A percentile compares a stretch with the other conserved stretches of the same genome.
Evolutionary conservation across 2,329 filamentous ascomycete genomes (phyloP).

Genomic region (Colletotrichum scovillei): DNA sequence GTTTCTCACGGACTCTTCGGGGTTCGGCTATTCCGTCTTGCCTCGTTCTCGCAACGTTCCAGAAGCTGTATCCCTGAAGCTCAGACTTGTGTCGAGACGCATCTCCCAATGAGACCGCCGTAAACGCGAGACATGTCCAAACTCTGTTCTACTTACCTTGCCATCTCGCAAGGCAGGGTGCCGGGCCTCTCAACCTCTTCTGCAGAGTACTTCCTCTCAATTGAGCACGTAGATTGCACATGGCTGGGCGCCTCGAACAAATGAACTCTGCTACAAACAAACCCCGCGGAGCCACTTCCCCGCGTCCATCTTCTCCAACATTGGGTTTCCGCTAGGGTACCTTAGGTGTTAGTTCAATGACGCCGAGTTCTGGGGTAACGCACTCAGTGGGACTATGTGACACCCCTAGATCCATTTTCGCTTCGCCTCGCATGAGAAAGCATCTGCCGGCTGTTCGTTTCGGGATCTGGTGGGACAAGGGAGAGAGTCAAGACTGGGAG

Average conservation of each 20-base stretch:
- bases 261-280: not conserved
- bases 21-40: not conserved
- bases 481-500: not conserved
- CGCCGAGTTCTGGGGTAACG: not conserved
- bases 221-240: not conserved
- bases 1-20: not conserved
- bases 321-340: slow-evolving; percentile 5
- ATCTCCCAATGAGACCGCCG: slow-evolving; percentile 3
- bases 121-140: slow-evolving; percentile 5
- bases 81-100: not conserved
- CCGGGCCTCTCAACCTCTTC: not conserved
- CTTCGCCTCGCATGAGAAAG: not conserved
- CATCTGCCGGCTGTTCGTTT: slow-evolving; percentile 9
- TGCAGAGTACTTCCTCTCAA: not conserved
- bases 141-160: not conserved
- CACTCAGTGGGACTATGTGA: not conserved
- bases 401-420: not conserved
- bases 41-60: slow-evolving; percentile 7
- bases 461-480: not conserved
- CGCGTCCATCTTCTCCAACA: slow-evolving; percentile 14
- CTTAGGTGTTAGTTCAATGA: not conserved
- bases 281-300: not conserved
- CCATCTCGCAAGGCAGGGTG: slow-evolving; percentile 17
- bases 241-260: not conserved
- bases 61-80: not conserved